Percentiles rank a stretch among this genome's conserved stretches.
These are phyloP conservation scores for Neurospora tetraspora DNA, from an alignment of 495 filamentous ascomycete species.

Conservation along the genomic window DNA sequence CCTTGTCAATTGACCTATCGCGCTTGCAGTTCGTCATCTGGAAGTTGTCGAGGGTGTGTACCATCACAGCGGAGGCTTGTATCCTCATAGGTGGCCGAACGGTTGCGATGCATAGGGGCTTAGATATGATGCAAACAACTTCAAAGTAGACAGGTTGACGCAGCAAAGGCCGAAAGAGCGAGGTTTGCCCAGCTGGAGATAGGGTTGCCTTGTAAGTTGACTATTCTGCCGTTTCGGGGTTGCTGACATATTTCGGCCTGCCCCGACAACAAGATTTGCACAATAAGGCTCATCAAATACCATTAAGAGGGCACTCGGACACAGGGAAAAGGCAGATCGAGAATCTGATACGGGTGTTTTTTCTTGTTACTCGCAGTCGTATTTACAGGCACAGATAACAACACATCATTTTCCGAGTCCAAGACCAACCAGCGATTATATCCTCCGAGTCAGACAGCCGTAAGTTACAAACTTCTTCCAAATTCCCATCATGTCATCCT, in stretches of 20 bases:
- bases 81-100: background rate
- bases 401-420: background rate
- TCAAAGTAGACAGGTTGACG: too few relatives aligned
- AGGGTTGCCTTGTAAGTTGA: background rate
- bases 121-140: background rate
- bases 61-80: background rate
- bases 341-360: background rate
- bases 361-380: too few relatives aligned
- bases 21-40: too few relatives aligned
- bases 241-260: background rate
- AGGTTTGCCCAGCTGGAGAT: background rate
- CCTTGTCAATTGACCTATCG: background rate
- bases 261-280: background rate
- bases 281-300: background rate
- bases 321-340: background rate
- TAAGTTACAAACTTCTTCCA: background rate
- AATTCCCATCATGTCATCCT: background rate
- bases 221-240: background rate
- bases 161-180: too few relatives aligned
- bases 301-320: too few relatives aligned
- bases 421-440: background rate
- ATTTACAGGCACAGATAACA: background rate
- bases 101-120: background rate
- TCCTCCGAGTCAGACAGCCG: background rate
- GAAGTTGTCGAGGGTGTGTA: background rate